Conservation (phyloP, 345 rosid species). For the Triadica sebifera region DNA sequence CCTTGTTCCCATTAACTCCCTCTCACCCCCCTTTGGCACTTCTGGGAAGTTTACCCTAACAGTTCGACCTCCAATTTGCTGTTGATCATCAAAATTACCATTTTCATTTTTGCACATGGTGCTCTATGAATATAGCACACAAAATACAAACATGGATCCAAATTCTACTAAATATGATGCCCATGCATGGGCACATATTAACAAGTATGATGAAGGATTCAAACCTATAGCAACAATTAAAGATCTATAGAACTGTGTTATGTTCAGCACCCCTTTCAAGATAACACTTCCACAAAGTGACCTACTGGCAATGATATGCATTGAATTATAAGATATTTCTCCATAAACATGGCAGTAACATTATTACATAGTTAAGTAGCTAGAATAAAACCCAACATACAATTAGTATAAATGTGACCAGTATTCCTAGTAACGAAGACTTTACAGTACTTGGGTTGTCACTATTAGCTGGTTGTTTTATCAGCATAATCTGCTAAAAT, state of each 20-base stretch:
- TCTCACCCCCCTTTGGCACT: constrained; percentile 93
- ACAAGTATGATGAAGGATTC: not conserved
- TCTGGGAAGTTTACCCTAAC: constrained; percentile 90
- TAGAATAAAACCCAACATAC: not conserved
- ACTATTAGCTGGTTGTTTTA: not conserved
- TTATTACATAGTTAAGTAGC: not conserved
- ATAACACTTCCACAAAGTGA: not conserved
- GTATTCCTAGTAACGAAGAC: not conserved
- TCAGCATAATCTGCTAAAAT: constrained; percentile 8
- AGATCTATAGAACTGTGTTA: not conserved
- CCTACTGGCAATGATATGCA: not conserved
- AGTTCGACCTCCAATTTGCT: constrained; percentile 87
- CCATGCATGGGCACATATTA: not conserved
- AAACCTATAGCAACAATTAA: not conserved
- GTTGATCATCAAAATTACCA: constrained; percentile 8
- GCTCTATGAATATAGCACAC: not conserved
- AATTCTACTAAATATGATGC: not conserved
- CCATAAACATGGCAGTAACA: not conserved
- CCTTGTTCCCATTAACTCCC: constrained; percentile 62
- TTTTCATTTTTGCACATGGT: not conserved
- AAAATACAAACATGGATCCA: not conserved
- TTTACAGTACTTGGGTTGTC: no score
- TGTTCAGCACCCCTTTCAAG: not conserved
- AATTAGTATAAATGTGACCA: not conserved
- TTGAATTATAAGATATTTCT: not conserved